Base-by-base conservation (phyloP, 1,139 yeast genomes). In the Blastobotrys capitulatus region DNA sequence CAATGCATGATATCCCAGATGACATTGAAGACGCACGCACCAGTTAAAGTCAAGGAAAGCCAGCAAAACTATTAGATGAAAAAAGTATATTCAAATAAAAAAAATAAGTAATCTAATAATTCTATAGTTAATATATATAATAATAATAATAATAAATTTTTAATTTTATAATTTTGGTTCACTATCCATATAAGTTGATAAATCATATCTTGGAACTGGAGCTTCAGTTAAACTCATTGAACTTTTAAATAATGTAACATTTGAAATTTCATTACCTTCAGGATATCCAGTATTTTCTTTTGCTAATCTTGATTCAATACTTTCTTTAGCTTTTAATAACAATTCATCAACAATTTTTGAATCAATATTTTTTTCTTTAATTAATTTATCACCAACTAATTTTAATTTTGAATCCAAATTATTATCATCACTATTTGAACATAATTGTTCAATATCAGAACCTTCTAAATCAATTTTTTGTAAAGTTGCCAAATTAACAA, bases 401-500 rank as follows among this genome's bases (percentile, higher is more conserved):
- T 19, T 26, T 16, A 37, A 36, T 7, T 46, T 43, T 12, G 40
- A 43, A 32, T 39, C 44, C 34, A 49, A 27, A 20, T 38, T 32
- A 6, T 44, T 50, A 27, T 43, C 58, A 12, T 52, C 51, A 15
- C 57, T 55, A 18, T 53, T 48, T 12, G 45, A 54, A 9, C 56
- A 50, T 31, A 56, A 42, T 43, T 56, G 55, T 7, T 51, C 57
- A 47, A 59, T 54, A 8, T 58, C 64, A 6, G 51, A 58, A 6
- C 59, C 56, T 16, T 54, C 55, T 26, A 59, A 52, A 26, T 60
- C 87, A 78, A 56, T 68, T 65, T 78, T 84, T 80, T 12, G 89
- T 88, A 37, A 89, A 87, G 66, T 83, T 84, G 31, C 83, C 83
- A 70, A 90, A 82, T 5, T 60, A 48, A 60, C 50, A 40, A 60